Base-by-base conservation (phyloP, 2,329 filamentous ascomycete genomes). In the Sporothrix phasma region DNA sequence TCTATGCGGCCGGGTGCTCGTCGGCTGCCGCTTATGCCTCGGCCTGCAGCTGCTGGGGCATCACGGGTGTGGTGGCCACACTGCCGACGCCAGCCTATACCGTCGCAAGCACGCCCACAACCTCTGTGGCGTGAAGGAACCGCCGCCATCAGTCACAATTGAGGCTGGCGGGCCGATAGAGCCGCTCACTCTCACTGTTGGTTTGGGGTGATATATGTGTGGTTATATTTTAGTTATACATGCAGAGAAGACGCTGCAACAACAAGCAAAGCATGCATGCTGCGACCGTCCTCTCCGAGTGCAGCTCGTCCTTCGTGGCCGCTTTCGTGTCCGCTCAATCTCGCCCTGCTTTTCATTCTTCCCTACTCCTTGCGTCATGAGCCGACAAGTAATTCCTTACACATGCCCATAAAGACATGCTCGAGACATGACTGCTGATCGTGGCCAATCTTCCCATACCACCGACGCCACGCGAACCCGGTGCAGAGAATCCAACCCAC, bases 31-130 rank as follows among this genome's bases (percentile, higher is more conserved):
- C 71, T 54, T 79, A 78, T 72, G 71, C 75, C 37, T 76, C 76
- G 43, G 77, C 75, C 62, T 80, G 77, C 74, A 72, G 71, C 61
- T 79, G 78, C 75, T 80, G 74, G 72, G 77, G 77, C 58, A 73
- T 79, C 71, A 78, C 76, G 45, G 72, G 72, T 43, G 66, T 70
- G 3, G 72, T 74, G 53, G 73, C 71, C 64, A 78, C 77, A 11
- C 76, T 74, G 62, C 69, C 75, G 31, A 69, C 68, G 41, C 74
- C 76, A 41, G 78, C 76, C 8, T 70, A 72, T 63, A 78, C 76
- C 34, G 74, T 77, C 64, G 79, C 76, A 65, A 74, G 72, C 65
- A 78, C 76, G 58, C 69, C 71, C 68, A 75, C 78, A 70, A 75
- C 29, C 6, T 53, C 15, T 19, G 26, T 17, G 22, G 41, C 8